Percentiles rank a stretch among this genome's conserved stretches.
Evolutionary conservation across 805 yeast genomes (phyloP).

Genomic region (Yarrowia alimentaria): DNA sequence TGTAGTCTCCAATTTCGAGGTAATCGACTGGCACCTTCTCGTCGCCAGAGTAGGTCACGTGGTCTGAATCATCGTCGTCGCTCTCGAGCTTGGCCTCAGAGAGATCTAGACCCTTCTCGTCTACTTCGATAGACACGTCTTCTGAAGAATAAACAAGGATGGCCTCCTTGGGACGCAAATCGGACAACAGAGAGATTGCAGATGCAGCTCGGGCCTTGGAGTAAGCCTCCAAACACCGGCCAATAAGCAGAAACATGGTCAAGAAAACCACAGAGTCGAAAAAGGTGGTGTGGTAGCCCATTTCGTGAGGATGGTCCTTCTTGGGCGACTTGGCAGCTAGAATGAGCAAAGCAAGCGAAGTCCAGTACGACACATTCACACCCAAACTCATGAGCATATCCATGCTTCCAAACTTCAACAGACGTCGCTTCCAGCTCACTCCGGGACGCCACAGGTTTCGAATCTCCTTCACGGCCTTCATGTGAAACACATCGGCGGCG

Average conservation of each 20-base stretch:
- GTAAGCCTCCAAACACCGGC: conserved; percentile 63
- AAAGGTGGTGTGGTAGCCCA: conserved; percentile 55
- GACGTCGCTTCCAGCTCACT: conserved; percentile 53
- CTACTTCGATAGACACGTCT: not conserved
- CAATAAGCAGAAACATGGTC: conserved; percentile 67
- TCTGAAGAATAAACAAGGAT: conserved; percentile 40
- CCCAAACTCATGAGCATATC: conserved; percentile 69
- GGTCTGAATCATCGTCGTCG: not conserved
- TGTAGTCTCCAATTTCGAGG: conserved; percentile 85
- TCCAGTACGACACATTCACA: conserved; percentile 67
- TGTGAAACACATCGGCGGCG: conserved; percentile 71
- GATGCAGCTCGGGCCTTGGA: conserved; percentile 67
- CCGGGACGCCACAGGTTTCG: conserved; percentile 55
- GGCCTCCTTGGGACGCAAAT: conserved; percentile 52
- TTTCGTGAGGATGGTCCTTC: conserved; percentile 4
- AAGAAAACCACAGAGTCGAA: conserved; percentile 79
- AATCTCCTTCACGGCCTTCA: conserved; percentile 62
- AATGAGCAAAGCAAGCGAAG: conserved; percentile 58
- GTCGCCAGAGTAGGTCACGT: conserved; percentile 14
- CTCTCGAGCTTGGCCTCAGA: not conserved
- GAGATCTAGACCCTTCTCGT: too few species aligned
- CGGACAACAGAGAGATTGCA: conserved; percentile 55
- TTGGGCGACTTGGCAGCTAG: conserved; percentile 42
- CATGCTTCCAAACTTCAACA: conserved; percentile 77
- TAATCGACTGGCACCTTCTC: conserved; percentile 38